Percentiles rank a stretch among this genome's conserved stretches.
These are phyloP conservation scores for Trichoderma breve DNA, from an alignment of 2,329 filamentous ascomycete species.

Conservation along the genomic window DNA sequence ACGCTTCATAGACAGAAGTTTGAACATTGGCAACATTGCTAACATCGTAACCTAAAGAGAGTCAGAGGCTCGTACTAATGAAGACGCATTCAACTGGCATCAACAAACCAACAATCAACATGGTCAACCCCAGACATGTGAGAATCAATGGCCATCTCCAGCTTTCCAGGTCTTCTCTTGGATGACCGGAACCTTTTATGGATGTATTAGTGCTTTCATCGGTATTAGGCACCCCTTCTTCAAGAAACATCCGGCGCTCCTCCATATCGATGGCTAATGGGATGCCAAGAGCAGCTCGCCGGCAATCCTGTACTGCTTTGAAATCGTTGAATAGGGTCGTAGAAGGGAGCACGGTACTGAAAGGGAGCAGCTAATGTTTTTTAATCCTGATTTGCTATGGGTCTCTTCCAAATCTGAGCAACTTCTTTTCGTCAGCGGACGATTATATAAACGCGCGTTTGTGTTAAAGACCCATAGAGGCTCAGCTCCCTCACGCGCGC, in stretches of 20 bases:
- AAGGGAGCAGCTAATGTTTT: background rate
- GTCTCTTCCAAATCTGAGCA: background rate
- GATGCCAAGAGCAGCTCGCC: background rate
- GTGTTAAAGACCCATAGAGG: background rate
- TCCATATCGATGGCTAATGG: background rate
- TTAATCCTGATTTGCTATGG: background rate
- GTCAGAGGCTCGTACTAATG: background rate
- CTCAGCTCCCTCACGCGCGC: background rate
- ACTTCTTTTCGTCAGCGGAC: background rate
- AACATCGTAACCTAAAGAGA: constrained; percentile 39
- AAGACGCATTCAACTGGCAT: background rate
- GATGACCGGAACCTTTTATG: background rate
- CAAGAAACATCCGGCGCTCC: background rate
- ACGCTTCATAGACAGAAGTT: constrained; percentile 54
- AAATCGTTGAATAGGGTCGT: background rate
- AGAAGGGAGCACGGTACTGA: background rate
- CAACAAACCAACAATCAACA: background rate
- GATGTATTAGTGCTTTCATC: background rate
- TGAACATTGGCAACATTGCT: constrained; percentile 55
- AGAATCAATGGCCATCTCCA: background rate
- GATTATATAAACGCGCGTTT: background rate
- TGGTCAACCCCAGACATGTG: background rate
- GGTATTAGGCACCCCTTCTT: background rate
- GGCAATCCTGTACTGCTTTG: background rate
- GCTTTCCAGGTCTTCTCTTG: background rate